Conservation (phyloP, 2,329 filamentous ascomycete genomes). For the Botryotinia globosa region DNA sequence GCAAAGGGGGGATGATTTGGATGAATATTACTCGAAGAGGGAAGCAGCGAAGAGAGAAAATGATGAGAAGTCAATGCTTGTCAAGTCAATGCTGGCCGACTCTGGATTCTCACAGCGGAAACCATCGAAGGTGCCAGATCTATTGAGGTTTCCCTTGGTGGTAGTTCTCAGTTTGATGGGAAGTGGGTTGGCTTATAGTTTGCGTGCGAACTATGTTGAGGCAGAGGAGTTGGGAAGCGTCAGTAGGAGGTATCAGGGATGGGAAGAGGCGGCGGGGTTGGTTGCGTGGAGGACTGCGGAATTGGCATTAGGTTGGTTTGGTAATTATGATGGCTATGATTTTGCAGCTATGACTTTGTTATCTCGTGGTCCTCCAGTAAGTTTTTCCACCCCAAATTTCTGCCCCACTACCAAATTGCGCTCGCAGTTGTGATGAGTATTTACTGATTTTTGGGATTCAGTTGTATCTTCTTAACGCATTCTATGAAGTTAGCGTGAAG, state of each 20-base stretch:
- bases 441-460: constrained; percentile 36
- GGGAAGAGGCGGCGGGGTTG: constrained; percentile 57
- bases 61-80: background rate
- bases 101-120: background rate
- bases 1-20: background rate
- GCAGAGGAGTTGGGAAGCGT: constrained; percentile 63
- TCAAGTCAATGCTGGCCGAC: background rate
- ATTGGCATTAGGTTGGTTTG: constrained; percentile 69
- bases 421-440: background rate
- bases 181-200: constrained; percentile 62
- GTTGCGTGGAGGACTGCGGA: constrained; percentile 59
- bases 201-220: constrained; percentile 50
- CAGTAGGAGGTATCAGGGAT: constrained; percentile 60
- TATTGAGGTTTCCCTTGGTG: constrained; percentile 52
- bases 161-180: constrained; percentile 57
- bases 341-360: constrained; percentile 64
- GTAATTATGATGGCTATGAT: constrained; percentile 71
- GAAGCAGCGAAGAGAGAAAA: background rate
- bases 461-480: constrained; percentile 72
- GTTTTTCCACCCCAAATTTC: constrained; percentile 27
- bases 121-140: constrained; percentile 41
- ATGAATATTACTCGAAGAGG: background rate
- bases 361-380: constrained; percentile 69
- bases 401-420: background rate
- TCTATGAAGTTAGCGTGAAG: constrained; percentile 66